Conservation (phyloP, 1,284 basidiomycete species). For the Melanopsichium pennsylvanicum region DNA sequence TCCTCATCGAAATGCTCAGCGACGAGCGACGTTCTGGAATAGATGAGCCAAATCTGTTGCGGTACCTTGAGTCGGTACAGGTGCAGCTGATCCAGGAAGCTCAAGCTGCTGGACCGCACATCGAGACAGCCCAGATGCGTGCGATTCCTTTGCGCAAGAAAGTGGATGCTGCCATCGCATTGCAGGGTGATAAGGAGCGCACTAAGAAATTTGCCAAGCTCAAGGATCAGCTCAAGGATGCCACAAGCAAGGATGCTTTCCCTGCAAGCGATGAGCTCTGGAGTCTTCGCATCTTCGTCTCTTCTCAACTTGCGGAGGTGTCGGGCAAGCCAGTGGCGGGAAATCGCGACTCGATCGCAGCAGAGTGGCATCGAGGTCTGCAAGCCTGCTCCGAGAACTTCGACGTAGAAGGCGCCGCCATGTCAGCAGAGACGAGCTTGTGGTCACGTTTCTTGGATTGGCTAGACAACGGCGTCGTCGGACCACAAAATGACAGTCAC, state of each 20-base stretch:
- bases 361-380: slow-evolving; percentile 40
- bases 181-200: slow-evolving; percentile 9
- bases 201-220: slow-evolving; percentile 21
- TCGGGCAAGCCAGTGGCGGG: slow-evolving; percentile 8
- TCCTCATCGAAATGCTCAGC: slow-evolving; percentile 42
- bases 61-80: slow-evolving; percentile 41
- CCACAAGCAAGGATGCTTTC: slow-evolving; percentile 13
- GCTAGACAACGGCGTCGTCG: slow-evolving; percentile 28
- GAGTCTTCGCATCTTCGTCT: slow-evolving; percentile 34
- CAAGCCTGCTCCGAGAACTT: slow-evolving; percentile 22
- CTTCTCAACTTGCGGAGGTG: slow-evolving; percentile 12
- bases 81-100: slow-evolving; percentile 36
- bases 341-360: slow-evolving; percentile 13
- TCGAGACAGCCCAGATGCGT: slow-evolving; percentile 43
- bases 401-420: not conserved
- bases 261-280: slow-evolving; percentile 36
- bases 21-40: slow-evolving; percentile 38
- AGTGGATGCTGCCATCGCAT: slow-evolving; percentile 14
- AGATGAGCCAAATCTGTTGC: slow-evolving; percentile 49
- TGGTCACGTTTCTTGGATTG: slow-evolving; percentile 35
- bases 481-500: not conserved
- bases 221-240: slow-evolving; percentile 24
- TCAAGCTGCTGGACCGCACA: slow-evolving; percentile 16
- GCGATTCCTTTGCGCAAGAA: slow-evolving; percentile 20
- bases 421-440: slow-evolving; percentile 14